Base-by-base conservation (phyloP, 164 flowering plant species). In the Litsea cubeba region DNA sequence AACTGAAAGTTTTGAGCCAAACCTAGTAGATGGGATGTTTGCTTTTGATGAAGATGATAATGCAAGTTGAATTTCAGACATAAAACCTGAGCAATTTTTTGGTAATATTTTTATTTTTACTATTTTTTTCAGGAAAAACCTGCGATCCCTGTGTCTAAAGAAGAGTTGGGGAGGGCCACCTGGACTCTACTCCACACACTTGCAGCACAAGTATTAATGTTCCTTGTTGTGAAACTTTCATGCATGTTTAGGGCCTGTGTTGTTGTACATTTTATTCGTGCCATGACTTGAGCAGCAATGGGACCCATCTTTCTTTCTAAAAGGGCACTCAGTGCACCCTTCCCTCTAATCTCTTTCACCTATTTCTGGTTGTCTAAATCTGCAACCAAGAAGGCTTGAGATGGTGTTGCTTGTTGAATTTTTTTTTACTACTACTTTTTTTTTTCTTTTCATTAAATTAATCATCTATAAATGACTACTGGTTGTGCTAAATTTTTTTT, bases 131-230 rank as follows among this genome's bases (percentile, higher is more conserved):
- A 89, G 91, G 88, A 69, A 30, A 81, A 83, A 22, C 67, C 82
- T 78, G 81, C 91, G 30, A 77, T 74, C 35, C 97, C 98, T 62
- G 85, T 88, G 73, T 84, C 94, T 14, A 96, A 90, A 81, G 98
- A 89, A 81, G 98, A 92, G 66, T 89, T 96, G 70, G 99, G 99
- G 77, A 90, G 97, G 81, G 88, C 95, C 23, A 91, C 99, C 30
- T 96, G 98, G 97, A 96, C 99, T 63, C 85, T 96, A 74, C 95
- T 94, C 74, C 99, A 96, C 83, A 94, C 94, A 58, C 90, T 96
- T 74, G 99, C 83, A 68, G 98, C 98, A 74, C 97, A 93, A 95
- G 95, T 95, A 24, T 71, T 49, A 26, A 7, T 15, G 18, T 60
- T 71, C 66, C 22, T 58, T 18, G 7, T 30, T 58, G 32, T 28